Evolutionary conservation across 2,329 filamentous ascomycete genomes (phyloP).

Genomic region (Seiridium cupressi): DNA sequence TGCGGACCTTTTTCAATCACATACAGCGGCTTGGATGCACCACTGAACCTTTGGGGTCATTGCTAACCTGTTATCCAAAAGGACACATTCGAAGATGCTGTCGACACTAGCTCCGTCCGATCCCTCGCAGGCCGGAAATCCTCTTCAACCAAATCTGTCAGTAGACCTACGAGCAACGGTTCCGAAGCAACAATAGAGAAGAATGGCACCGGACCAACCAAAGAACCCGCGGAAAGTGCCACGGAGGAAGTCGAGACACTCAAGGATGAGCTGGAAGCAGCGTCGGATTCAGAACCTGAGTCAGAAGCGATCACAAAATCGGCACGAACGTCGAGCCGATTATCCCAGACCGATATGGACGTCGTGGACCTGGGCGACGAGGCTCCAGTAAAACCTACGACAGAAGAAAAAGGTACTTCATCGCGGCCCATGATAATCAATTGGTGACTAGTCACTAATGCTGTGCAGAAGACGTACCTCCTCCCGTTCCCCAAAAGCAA

Average conservation of each 20-base stretch:
- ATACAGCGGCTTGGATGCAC: too few species aligned
- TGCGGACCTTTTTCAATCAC: too few species aligned
- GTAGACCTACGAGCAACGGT: background rate
- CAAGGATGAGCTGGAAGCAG: background rate
- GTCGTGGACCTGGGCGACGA: slow-evolving; percentile 69
- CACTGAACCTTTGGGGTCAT: background rate
- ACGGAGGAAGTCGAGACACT: too few species aligned
- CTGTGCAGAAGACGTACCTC: slow-evolving; percentile 22
- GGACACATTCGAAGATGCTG: slow-evolving; percentile 83
- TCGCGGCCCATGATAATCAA: background rate
- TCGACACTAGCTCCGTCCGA: slow-evolving; percentile 62
- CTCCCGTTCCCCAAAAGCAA: slow-evolving; percentile 31
- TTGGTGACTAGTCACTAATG: background rate
- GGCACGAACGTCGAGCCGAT: slow-evolving; percentile 38
- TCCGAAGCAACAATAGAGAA: background rate
- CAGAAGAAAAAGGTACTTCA: slow-evolving; percentile 29
- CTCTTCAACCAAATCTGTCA: slow-evolving; percentile 4
- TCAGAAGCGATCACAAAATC: slow-evolving; percentile 23
- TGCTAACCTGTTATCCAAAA: slow-evolving; percentile 28
- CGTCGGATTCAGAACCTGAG: background rate
- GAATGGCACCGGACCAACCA: slow-evolving; percentile 15
- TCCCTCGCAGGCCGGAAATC: slow-evolving; percentile 58
- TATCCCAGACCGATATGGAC: slow-evolving; percentile 52
- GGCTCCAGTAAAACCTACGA: slow-evolving; percentile 19
- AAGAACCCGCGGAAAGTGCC: too few species aligned